Evolutionary conservation across 352 stramenopile genomes (phyloP).

Genomic region (Globisporangium middletonii): DNA sequence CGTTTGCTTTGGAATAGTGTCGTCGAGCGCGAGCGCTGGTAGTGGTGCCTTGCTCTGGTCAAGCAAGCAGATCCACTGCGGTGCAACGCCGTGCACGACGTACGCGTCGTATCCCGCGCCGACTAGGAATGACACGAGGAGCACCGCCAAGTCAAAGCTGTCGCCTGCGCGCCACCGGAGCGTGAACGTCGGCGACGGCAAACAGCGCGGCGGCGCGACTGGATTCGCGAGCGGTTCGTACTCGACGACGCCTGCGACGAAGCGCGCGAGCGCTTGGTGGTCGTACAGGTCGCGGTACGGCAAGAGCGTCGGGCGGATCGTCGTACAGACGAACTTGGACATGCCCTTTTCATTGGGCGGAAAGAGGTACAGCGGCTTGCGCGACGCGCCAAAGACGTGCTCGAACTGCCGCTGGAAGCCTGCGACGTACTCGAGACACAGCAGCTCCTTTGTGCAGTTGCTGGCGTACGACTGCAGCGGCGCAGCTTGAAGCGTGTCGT

Average conservation of each 20-base stretch:
- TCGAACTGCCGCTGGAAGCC: slow-evolving; percentile 90
- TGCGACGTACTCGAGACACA: slow-evolving; percentile 92
- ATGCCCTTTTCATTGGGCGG: slow-evolving; percentile 90
- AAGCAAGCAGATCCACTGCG: slow-evolving; percentile 86
- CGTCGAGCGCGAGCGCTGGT: slow-evolving; percentile 47
- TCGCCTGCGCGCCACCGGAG: slow-evolving; percentile 88
- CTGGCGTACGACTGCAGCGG: slow-evolving; percentile 29
- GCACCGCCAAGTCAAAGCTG: slow-evolving; percentile 88
- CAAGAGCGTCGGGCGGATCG: slow-evolving; percentile 89
- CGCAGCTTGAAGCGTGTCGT: slow-evolving; percentile 32
- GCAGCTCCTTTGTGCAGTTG: slow-evolving; percentile 88
- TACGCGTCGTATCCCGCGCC: slow-evolving; percentile 94
- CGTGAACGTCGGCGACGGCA: slow-evolving; percentile 84
- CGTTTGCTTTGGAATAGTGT: slow-evolving; percentile 10
- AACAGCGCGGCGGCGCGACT: slow-evolving; percentile 51
- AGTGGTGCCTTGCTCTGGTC: slow-evolving; percentile 84
- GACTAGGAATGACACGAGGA: slow-evolving; percentile 90
- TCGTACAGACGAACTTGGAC: slow-evolving; percentile 94
- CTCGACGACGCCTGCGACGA: slow-evolving; percentile 88
- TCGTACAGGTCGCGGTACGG: slow-evolving; percentile 92
- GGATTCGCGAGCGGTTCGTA: slow-evolving; percentile 93
- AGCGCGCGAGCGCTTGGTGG: slow-evolving; percentile 72
- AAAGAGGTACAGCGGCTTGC: slow-evolving; percentile 80
- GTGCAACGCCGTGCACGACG: slow-evolving; percentile 86
- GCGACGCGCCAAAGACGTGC: slow-evolving; percentile 66